Percentiles rank a stretch among this genome's conserved stretches.
phyloP scores from a whole-genome alignment of 2,329 filamentous ascomycete genomes.

The Pezicula radicicola region DNA sequence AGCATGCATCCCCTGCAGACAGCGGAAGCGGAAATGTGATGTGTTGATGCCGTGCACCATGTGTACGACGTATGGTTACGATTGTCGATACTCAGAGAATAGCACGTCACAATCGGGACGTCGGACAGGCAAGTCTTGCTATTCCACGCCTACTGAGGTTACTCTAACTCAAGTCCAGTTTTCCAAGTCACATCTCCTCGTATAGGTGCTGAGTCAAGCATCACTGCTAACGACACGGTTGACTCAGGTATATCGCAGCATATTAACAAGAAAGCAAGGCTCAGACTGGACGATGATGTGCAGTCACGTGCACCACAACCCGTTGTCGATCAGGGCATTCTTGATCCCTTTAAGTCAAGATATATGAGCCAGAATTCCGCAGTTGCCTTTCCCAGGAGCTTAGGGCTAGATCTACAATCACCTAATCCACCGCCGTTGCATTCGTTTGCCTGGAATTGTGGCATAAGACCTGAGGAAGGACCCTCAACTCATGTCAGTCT shows the following conservation, averaged over 20 bases:
- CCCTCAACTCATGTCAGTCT: constrained; percentile 19
- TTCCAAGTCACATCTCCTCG: neutral
- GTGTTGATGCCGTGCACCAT: constrained; percentile 18
- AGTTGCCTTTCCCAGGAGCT: constrained; percentile 29
- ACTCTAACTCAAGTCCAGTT: neutral
- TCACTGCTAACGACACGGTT: too few species aligned
- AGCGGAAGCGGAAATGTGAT: constrained; percentile 24
- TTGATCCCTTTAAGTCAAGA: constrained; percentile 27
- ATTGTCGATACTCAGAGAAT: constrained; percentile 15
- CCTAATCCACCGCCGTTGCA: constrained; percentile 31
- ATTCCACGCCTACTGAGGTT: too few species aligned
- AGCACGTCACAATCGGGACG: constrained; percentile 9
- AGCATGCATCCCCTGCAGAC: constrained; percentile 21
- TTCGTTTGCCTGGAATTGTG: constrained; percentile 33
- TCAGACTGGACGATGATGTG: neutral
- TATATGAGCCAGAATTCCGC: constrained; percentile 29
- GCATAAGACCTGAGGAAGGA: constrained; percentile 26
- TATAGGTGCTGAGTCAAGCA: neutral
- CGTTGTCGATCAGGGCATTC: constrained; percentile 15
- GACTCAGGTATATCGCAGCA: too few species aligned
- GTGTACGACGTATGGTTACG: constrained; percentile 19
- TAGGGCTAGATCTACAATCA: constrained; percentile 29
- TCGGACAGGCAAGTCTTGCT: neutral
- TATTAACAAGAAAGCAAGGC: too few species aligned
- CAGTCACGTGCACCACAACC: neutral